Conservation (phyloP, 2,329 filamentous ascomycete species). For the Leptographium wingfieldii region DNA sequence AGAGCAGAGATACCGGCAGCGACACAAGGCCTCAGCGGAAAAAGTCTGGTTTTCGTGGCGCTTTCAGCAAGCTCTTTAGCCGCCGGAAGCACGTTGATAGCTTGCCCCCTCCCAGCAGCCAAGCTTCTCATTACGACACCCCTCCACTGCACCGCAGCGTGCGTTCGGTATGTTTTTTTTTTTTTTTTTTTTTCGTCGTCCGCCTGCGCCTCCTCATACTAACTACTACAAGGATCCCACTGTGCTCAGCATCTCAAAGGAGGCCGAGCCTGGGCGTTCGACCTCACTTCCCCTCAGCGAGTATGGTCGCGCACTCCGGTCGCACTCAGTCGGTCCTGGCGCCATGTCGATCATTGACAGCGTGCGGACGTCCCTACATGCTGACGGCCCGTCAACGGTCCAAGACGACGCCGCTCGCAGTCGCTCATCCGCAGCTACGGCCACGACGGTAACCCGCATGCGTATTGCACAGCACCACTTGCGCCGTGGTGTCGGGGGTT, state of each 20-base stretch:
- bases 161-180: conserved; percentile 8
- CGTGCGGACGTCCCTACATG: conserved; percentile 39
- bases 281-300: conserved; percentile 48
- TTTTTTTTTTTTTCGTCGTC: neutral
- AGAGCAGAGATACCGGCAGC: neutral
- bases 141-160: conserved; percentile 36
- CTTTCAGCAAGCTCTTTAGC: conserved; percentile 45
- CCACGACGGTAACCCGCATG: conserved; percentile 26
- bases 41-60: conserved; percentile 43
- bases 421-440: conserved; percentile 19
- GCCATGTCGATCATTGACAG: conserved; percentile 41
- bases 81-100: conserved; percentile 37
- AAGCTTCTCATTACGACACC: conserved; percentile 15
- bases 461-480: conserved; percentile 19
- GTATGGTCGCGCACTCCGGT: conserved; percentile 46
- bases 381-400: conserved; percentile 23
- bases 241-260: conserved; percentile 22
- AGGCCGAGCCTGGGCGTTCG: conserved; percentile 37
- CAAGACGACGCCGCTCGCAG: conserved; percentile 4
- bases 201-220: neutral
- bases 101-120: conserved; percentile 14
- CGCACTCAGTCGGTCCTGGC: conserved; percentile 46
- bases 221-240: conserved; percentile 23
- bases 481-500: conserved; percentile 19
- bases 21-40: conserved; percentile 32